These are phyloP conservation scores for Eremomyces bilateralis DNA, from an alignment of 495 filamentous ascomycete genomes.

Conservation along the genomic window DNA sequence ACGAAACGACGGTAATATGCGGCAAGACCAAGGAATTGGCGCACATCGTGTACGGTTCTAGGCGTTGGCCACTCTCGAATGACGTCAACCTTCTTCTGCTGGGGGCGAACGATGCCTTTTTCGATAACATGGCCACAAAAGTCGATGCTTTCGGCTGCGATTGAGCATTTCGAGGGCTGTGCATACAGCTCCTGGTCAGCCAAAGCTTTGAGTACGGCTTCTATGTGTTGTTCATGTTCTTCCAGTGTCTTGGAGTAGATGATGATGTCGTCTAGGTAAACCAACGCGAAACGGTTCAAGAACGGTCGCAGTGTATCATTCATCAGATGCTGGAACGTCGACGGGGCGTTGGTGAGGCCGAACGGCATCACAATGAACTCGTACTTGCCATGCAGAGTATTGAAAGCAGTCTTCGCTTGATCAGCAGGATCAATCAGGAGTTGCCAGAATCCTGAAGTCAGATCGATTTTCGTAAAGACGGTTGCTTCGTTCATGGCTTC, in stretches of 20 bases:
- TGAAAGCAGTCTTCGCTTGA: slow-evolving; percentile 13
- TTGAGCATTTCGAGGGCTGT: slow-evolving; percentile 6
- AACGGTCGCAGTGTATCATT: slow-evolving; percentile 5
- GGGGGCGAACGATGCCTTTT: slow-evolving; percentile 7
- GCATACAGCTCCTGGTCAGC: slow-evolving; percentile 1
- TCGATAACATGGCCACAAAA: slow-evolving; percentile 10
- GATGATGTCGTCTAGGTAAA: slow-evolving; percentile 12
- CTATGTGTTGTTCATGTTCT: slow-evolving; percentile 4
- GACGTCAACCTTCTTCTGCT: slow-evolving; percentile 4
- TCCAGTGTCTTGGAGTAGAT: slow-evolving; percentile 4
- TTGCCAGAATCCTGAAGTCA: slow-evolving; percentile 6
- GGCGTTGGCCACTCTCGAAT: slow-evolving; percentile 10
- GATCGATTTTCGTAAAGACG: slow-evolving; percentile 9
- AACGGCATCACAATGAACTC: slow-evolving; percentile 12
- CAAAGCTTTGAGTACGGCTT: slow-evolving; percentile 3
- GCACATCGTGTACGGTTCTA: slow-evolving; percentile 6
- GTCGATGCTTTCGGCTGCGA: slow-evolving; percentile 2
- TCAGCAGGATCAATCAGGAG: slow-evolving; percentile 8
- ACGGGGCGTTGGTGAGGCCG: slow-evolving; percentile 10
- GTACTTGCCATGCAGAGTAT: slow-evolving; percentile 9
- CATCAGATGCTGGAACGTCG: slow-evolving; percentile 10
- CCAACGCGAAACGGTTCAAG: slow-evolving; percentile 5
- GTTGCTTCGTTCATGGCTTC: slow-evolving; percentile 3
- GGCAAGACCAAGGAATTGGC: slow-evolving; percentile 11
- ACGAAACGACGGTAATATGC: slow-evolving; percentile 14